Percentiles rank a stretch among this genome's conserved stretches.
These are phyloP conservation scores for Pyrus communis DNA, from an alignment of 306 rosid species.

Conservation along the genomic window DNA sequence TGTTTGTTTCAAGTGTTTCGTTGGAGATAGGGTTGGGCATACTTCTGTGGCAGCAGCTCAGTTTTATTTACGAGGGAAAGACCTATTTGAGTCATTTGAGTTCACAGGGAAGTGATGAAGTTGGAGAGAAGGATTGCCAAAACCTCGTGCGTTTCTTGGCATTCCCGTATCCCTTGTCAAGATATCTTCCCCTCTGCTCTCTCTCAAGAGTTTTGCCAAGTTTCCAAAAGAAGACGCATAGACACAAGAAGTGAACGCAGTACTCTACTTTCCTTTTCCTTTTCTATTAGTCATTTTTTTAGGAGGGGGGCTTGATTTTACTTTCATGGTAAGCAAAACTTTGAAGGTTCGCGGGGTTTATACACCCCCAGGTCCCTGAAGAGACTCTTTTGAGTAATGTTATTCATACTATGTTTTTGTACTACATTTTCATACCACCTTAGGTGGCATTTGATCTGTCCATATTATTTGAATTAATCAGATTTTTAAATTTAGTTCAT, in stretches of 20 bases:
- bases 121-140: constrained; percentile 68
- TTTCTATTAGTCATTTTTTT: neutral
- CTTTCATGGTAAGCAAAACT: neutral
- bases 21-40: constrained; percentile 59
- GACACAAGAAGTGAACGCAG: constrained; percentile 34
- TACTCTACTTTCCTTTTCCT: neutral
- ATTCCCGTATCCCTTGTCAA: constrained; percentile 40
- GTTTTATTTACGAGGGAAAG: constrained; percentile 65
- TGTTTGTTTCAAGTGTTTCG: constrained; percentile 64
- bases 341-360: neutral
- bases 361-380: neutral
- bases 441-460: too few relatives aligned
- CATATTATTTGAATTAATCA: too few relatives aligned
- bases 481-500: too few relatives aligned
- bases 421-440: too few relatives aligned
- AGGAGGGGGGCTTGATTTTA: neutral
- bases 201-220: constrained; percentile 49
- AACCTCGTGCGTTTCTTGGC: constrained; percentile 71
- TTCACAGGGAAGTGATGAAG: constrained; percentile 33
- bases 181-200: constrained; percentile 23
- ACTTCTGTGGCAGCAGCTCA: constrained; percentile 95
- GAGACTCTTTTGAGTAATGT: too few relatives aligned
- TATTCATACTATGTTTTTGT: too few relatives aligned
- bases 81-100: constrained; percentile 56
- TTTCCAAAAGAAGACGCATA: constrained; percentile 48